phyloP scores from a whole-genome alignment of 2,329 filamentous ascomycete genomes.

The Byssochlamys sp. region DNA sequence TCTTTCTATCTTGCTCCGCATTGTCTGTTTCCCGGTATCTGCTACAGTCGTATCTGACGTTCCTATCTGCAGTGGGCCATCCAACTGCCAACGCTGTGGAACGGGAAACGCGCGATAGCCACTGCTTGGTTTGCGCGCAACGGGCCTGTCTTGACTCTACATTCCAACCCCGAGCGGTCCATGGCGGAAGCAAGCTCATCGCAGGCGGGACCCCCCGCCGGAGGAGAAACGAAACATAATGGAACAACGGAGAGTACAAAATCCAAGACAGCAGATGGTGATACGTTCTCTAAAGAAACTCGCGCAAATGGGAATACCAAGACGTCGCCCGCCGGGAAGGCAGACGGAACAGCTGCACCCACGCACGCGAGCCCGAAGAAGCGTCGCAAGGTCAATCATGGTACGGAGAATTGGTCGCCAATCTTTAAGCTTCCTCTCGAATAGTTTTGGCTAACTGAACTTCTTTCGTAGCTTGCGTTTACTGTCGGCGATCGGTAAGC shows the following conservation, averaged over 20 bases:
- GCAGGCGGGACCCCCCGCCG: not conserved
- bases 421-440: not conserved
- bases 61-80: conserved; percentile 2
- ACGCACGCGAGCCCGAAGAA: conserved; percentile 58
- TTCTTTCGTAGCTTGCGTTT: conserved; percentile 64
- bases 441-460: not conserved
- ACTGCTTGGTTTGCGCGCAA: not conserved
- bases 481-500: conserved; percentile 84
- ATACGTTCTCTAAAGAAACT: conserved; percentile 18
- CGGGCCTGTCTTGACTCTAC: not conserved
- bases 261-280: conserved; percentile 10
- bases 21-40: not conserved
- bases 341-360: conserved; percentile 23
- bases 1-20: not conserved
- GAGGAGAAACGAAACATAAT: not conserved
- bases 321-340: conserved; percentile 20
- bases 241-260: conserved; percentile 18
- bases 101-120: not conserved
- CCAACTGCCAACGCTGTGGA: conserved; percentile 1
- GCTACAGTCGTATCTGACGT: conserved; percentile 9
- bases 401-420: conserved; percentile 45
- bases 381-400: conserved; percentile 81
- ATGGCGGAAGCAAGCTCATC: conserved; percentile 7
- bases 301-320: conserved; percentile 20
- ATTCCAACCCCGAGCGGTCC: not conserved